Base-by-base conservation (phyloP, 176 grass and related monocot species). In the Oryza australiensis region DNA sequence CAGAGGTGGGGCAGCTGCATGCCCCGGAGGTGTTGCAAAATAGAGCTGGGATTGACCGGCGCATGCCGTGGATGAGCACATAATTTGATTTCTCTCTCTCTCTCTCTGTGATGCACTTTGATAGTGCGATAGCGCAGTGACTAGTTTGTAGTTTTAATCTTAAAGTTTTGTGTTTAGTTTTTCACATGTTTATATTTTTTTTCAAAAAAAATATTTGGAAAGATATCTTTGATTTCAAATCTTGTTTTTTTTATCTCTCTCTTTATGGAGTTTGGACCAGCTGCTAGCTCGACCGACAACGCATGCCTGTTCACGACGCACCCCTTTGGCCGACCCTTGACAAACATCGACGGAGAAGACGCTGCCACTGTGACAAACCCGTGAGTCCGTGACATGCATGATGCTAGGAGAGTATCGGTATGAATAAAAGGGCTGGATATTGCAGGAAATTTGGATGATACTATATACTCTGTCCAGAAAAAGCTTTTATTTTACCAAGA, bases 41-140 rank as follows among this genome's bases (percentile, higher is more conserved):
- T 71, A 43, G 70, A 7, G 18, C 79, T 82, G 64, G 28, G 38
- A 76, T 82, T 82, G 79, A 82, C 79, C 79, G 53, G 85, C 85
- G 79, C 85, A 32, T 38, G 86, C 28, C 65, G 71, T 77, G 86
- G 79, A 64, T 53, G 64, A 35, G 72, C 78, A 62, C 64, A 62
- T 79, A 79, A 68, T 79, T 68, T 23, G 9, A 28, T 51, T 1
- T 18, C 42, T 29, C 35, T 22, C 18, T 11, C 0, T 3, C 49
- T 75, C 29, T 35, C 64, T 67, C 64, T 29, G 2, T 35, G 34
- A 35, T 37, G n/a, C n/a, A n/a, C n/a, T n/a, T n/a, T n/a, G n/a
- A n/a, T n/a, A n/a, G n/a, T n/a, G n/a, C n/a, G n/a, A n/a, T n/a
- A n/a, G n/a, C n/a, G n/a, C n/a, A n/a, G n/a, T n/a, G n/a, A n/a